Evolutionary conservation across 495 filamentous ascomycete genomes (phyloP), one percentile per base, ranked within the genome.

Genomic region (Aspergillus haitiensis): DNA sequence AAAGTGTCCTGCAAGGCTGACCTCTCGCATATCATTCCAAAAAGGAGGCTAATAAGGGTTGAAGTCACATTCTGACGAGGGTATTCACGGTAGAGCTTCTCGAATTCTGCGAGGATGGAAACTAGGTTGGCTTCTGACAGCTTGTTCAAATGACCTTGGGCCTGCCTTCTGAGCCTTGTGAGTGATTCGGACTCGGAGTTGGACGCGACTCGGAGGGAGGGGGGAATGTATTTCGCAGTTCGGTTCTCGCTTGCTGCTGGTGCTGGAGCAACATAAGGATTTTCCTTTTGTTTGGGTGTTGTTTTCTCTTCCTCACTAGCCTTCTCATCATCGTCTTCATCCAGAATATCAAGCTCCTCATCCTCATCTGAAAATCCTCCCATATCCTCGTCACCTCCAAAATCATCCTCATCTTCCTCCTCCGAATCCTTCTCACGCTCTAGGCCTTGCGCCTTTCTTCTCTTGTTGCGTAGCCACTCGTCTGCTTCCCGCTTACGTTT

Each of bases 141-240:
- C 66, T 93, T 88, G 76, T 98, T 98, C 60, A 98, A 79, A 9
- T 94, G 80, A 70, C 94, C 94, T 63, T 97, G 91, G 13, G 88
- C 82, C 67, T 93, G 89, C 52, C 92, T 84, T 51, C 84, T 85
- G 44, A 98, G 73, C 18, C 88, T 85, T 6, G 80, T 78, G 7
- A 90, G 79, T 35, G 82, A 78, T 68, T 96, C 91, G 1, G 81
- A 77, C 51, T 89, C 86, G 1, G 84, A 84, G 10, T 81, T 75
- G 0, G 78, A 72, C 32, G 78, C 73, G 55, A 83, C 85, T 33
- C 93, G 86, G 34, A 94, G 75, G 9, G 91, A 94, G 9, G 93
- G 94, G 8, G 95, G 93, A 9, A 97, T 83, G 61, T 98, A 98
- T 84, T 96, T 88, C 13, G 68, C 69, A 6, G 72, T 53, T n/a